Conservation (phyloP, 2,329 filamentous ascomycete genomes). For the Drechmeria coniospora region DNA sequence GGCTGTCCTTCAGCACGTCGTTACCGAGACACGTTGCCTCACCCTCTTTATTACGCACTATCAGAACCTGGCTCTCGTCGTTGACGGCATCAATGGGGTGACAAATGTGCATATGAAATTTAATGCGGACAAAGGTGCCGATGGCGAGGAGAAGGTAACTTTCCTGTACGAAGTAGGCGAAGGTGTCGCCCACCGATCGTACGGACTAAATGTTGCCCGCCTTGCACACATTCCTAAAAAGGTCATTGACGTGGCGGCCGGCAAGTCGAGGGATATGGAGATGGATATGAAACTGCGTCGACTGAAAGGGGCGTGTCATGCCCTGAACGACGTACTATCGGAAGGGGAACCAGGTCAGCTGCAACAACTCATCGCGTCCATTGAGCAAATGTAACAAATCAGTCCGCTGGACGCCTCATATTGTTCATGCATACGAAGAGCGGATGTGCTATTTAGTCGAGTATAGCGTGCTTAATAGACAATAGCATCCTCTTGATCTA, state of each 20-base stretch:
- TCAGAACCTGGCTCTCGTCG: conserved; percentile 62
- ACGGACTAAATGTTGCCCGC: conserved; percentile 84
- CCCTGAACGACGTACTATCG: conserved; percentile 26
- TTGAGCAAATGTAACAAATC: conserved; percentile 39
- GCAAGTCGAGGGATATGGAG: conserved; percentile 70
- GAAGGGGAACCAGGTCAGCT: conserved; percentile 24
- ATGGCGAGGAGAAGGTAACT: conserved; percentile 63
- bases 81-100: conserved; percentile 52
- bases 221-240: conserved; percentile 65
- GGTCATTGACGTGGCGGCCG: conserved; percentile 64
- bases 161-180: conserved; percentile 89
- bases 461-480: conserved; percentile 1
- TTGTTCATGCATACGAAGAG: no score
- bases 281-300: conserved; percentile 49
- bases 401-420: neutral
- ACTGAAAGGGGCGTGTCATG: conserved; percentile 31
- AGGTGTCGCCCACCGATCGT: conserved; percentile 84
- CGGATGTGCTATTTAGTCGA: neutral
- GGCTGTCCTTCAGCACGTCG: conserved; percentile 74
- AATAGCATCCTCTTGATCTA: neutral
- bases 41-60: conserved; percentile 98
- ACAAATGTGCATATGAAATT: conserved; percentile 94
- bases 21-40: conserved; percentile 56
- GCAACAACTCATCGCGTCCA: conserved; percentile 36
- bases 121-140: conserved; percentile 24